Base-by-base conservation (phyloP, 1,139 yeast species). In the Nematodospora anomalae region DNA sequence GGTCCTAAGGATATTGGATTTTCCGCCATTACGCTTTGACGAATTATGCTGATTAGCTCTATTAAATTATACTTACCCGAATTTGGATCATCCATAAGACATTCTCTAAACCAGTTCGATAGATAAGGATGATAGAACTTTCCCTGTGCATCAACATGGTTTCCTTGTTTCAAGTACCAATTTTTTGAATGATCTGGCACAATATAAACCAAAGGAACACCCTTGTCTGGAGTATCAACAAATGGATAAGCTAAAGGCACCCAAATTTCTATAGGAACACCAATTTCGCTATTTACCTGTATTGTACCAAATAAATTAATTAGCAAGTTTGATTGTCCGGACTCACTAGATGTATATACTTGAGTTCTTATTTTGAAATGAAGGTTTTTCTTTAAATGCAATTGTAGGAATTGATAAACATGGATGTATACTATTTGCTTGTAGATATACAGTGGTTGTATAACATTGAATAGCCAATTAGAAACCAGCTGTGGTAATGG, bases 241-340 rank as follows among this genome's bases (percentile, higher is more conserved):
- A 50, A 52, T 0, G 96, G 96, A 50, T 86, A 87, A 18, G 70
- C 64, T 26, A 71, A 70, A 0, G 96, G 95, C 1, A 90, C 53
- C 95, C 96, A 89, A 3, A 89, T 60, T 41, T 80, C 79, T 9
- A 86, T 55, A 0, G 90, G 89, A n/a, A 80, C 69, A 15, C 64
- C 55, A 36, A 66, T 62, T 1, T 53, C 51, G 5, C 55, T 50
- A 10, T 47, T 43, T 1, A 43, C 56, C 47, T 74, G 70, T 3
- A 81, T 48, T 2, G 72, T 65, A 0, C 96, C 96, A 48, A 71
- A 73, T 2, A 89, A 47, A 43, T 83, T 81, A 11, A 88, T 62
- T 35, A 88, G 62, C 18, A 89, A 65, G 23, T 71, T 67, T 1
- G 85, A 67, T 9, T 57, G 58, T 2, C 97, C 96, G 1, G 66